Conservation (phyloP, 805 yeast species). For the Myxozyma udenii region DNA sequence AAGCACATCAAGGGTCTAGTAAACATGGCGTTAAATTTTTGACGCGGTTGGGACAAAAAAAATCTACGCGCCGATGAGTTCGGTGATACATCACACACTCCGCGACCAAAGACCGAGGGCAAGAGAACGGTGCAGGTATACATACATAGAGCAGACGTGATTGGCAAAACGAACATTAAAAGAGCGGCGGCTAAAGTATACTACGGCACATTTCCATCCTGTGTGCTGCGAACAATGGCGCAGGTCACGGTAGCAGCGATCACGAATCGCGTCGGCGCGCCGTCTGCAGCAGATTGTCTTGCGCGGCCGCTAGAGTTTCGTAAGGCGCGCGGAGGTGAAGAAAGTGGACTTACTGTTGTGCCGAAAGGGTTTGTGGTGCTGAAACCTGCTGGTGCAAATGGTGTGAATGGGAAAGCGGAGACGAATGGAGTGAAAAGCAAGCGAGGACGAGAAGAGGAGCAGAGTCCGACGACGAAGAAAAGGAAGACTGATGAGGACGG, state of each 20-base stretch:
- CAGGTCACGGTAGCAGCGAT: slow-evolving; percentile 24
- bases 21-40: no score
- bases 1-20: no score
- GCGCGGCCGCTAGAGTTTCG: slow-evolving; percentile 22
- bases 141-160: no score
- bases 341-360: slow-evolving; percentile 12
- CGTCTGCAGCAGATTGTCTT: slow-evolving; percentile 18
- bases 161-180: no score
- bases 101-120: no score
- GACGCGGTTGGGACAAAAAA: no score
- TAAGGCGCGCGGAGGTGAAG: slow-evolving; percentile 22
- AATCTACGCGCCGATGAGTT: no score
- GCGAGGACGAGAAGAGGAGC: background rate
- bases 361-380: slow-evolving; percentile 20
- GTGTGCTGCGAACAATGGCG: no score
- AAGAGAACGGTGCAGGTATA: no score
- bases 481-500: slow-evolving; percentile 8
- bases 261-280: slow-evolving; percentile 9
- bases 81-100: no score
- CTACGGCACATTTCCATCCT: no score
- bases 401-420: background rate
- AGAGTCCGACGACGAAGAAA: slow-evolving; percentile 1
- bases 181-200: no score
- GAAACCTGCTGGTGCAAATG: background rate
- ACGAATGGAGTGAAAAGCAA: background rate